Evolutionary conservation across 2,329 filamentous ascomycete genomes (phyloP).

Genomic region (Verruconis gallopava): DNA sequence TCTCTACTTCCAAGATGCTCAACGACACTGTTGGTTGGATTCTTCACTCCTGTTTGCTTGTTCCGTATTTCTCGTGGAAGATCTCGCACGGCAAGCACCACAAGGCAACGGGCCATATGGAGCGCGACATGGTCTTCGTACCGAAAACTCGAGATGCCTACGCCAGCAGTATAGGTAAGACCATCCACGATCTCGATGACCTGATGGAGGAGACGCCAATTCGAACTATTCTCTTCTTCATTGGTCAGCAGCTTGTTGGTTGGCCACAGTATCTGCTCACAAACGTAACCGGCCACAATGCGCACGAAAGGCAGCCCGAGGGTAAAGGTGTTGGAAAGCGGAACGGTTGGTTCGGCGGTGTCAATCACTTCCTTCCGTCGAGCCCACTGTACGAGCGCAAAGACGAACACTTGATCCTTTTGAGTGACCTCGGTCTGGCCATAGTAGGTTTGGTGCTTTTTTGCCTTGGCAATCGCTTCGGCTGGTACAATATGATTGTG

Average conservation of each 20-base stretch:
- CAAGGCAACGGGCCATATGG: conserved; percentile 95
- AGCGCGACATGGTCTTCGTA: conserved; percentile 98
- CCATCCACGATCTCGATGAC: conserved; percentile 73
- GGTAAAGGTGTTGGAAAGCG: conserved; percentile 85
- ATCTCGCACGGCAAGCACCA: conserved; percentile 99
- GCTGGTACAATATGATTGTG: conserved; percentile 74
- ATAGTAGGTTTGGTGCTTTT: conserved; percentile 50
- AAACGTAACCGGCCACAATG: conserved; percentile 95
- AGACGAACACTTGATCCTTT: conserved; percentile 72
- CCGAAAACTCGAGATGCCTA: conserved; percentile 78
- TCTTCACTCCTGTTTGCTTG: conserved; percentile 74
- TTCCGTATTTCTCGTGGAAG: conserved; percentile 99
- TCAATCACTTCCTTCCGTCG: conserved; percentile 87
- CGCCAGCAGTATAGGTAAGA: conserved; percentile 58
- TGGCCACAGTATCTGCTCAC: conserved; percentile 85
- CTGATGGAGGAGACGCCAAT: conserved; percentile 91
- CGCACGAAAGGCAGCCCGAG: conserved; percentile 80
- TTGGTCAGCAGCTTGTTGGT: conserved; percentile 78
- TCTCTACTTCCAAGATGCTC: conserved; percentile 79
- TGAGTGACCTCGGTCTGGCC: conserved; percentile 68
- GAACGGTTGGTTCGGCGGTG: conserved; percentile 67
- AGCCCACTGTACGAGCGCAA: conserved; percentile 87
- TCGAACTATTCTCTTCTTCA: conserved; percentile 57
- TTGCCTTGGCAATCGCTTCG: conserved; percentile 62
- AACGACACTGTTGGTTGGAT: conserved; percentile 92